phyloP scores from a whole-genome alignment of 257 asterid genomes.

The Plantago elongata region DNA sequence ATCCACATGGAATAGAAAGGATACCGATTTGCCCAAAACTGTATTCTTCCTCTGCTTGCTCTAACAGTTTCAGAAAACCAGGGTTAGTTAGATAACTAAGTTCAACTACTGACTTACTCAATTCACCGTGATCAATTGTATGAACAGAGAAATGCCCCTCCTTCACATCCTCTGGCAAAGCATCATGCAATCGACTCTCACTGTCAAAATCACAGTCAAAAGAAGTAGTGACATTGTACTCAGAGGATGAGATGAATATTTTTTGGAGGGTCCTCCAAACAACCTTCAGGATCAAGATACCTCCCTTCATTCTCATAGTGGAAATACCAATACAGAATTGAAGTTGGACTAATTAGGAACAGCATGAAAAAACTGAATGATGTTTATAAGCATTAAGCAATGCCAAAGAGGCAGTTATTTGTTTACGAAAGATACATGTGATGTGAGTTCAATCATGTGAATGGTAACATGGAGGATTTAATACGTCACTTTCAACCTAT shows the following conservation, averaged over 20 bases:
- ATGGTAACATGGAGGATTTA: conserved; percentile 17
- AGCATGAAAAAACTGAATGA: neutral
- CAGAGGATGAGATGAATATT: neutral
- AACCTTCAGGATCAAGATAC: conserved; percentile 23
- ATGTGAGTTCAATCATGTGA: conserved; percentile 25
- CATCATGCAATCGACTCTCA: conserved; percentile 4
- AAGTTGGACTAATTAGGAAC: neutral
- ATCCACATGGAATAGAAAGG: conserved; percentile 47
- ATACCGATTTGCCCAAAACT: conserved; percentile 43
- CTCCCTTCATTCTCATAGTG: conserved; percentile 22
- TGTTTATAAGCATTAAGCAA: conserved; percentile 16
- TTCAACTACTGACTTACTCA: conserved; percentile 32
- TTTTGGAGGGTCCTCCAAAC: conserved; percentile 20
- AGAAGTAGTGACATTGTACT: neutral
- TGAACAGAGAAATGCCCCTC: conserved; percentile 53
- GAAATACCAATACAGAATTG: conserved; percentile 1
- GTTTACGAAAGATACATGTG: conserved; percentile 23
- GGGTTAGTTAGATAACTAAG: conserved; percentile 36
- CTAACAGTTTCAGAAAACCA: conserved; percentile 35
- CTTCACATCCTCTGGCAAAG: conserved; percentile 39
- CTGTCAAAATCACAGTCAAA: conserved; percentile 12
- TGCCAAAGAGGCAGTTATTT: conserved; percentile 15
- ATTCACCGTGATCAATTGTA: conserved; percentile 36
- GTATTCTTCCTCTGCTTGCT: conserved; percentile 46
- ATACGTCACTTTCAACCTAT: conserved; percentile 28